These are phyloP conservation scores for Fusarium musae DNA, from an alignment of 2,329 filamentous ascomycete genomes.

Conservation along the genomic window DNA sequence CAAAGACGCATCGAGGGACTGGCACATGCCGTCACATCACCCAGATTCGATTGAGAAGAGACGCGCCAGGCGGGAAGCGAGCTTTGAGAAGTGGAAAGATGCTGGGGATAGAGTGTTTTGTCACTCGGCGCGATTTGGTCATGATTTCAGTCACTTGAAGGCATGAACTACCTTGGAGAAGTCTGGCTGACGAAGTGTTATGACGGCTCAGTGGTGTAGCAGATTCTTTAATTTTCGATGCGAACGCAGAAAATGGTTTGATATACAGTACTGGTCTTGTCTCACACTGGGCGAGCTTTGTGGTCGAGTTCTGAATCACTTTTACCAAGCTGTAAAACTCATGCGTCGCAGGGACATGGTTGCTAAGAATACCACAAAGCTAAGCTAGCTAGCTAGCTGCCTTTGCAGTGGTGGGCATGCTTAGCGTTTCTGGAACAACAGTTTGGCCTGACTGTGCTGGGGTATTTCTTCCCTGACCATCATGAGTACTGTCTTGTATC, in stretches of 20 bases:
- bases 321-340: not conserved
- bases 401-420: not conserved
- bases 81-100: constrained; percentile 37
- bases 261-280: not conserved
- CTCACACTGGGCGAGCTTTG: not conserved
- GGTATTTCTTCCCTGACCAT: not conserved
- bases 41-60: constrained; percentile 14
- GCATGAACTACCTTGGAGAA: not conserved
- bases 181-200: not conserved
- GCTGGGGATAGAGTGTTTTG: constrained; percentile 41
- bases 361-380: not conserved
- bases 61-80: constrained; percentile 34
- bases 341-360: not conserved
- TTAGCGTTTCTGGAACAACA: not conserved
- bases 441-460: not conserved
- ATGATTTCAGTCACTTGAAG: not conserved
- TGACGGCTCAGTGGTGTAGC: not conserved
- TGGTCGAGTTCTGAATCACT: not conserved
- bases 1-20: not conserved
- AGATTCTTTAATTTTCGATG: not conserved
- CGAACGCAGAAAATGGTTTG: constrained; percentile 7
- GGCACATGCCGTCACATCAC: not conserved
- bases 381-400: not conserved
- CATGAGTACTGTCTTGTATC: not conserved
- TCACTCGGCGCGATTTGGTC: constrained; percentile 20